These are phyloP conservation scores for Knoxdaviesia proteae DNA, from an alignment of 2,329 filamentous ascomycete genomes.

Conservation along the genomic window DNA sequence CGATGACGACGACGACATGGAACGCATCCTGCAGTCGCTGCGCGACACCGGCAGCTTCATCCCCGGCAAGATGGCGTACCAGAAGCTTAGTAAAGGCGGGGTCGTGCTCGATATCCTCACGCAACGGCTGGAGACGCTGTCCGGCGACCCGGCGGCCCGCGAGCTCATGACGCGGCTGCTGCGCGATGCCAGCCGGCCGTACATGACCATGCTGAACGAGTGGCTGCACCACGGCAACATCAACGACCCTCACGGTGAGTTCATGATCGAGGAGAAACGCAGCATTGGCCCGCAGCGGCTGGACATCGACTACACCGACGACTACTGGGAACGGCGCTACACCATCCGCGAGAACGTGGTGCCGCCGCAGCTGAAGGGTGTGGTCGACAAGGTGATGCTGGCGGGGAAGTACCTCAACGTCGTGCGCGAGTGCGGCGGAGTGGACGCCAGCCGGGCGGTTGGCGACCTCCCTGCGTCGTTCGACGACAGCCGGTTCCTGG, in stretches of 20 bases:
- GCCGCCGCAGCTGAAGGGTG: conserved; percentile 72
- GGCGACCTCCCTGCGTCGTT: conserved; percentile 80
- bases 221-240: conserved; percentile 96
- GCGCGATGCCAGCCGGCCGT: conserved; percentile 74
- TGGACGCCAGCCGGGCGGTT: conserved; percentile 77
- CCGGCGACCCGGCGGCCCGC: conserved; percentile 76
- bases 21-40: conserved; percentile 80
- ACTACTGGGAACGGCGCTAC: conserved; percentile 97
- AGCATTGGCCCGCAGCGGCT: conserved; percentile 80
- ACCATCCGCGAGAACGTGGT: conserved; percentile 82
- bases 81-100: conserved; percentile 93
- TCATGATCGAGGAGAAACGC: conserved; percentile 86
- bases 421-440: conserved; percentile 86
- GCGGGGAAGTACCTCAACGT: conserved; percentile 97
- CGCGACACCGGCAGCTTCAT: conserved; percentile 69
- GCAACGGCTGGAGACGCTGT: conserved; percentile 68
- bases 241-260: conserved; percentile 82
- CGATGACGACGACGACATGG: conserved; percentile 65
- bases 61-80: conserved; percentile 57
- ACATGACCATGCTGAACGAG: conserved; percentile 96
- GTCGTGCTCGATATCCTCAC: conserved; percentile 80
- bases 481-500: conserved; percentile 75
- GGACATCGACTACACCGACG: conserved; percentile 93
- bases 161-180: conserved; percentile 63
- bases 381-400: conserved; percentile 85